These are phyloP conservation scores for Corynascus novoguineensis DNA, from an alignment of 495 filamentous ascomycete genomes.

Conservation along the genomic window DNA sequence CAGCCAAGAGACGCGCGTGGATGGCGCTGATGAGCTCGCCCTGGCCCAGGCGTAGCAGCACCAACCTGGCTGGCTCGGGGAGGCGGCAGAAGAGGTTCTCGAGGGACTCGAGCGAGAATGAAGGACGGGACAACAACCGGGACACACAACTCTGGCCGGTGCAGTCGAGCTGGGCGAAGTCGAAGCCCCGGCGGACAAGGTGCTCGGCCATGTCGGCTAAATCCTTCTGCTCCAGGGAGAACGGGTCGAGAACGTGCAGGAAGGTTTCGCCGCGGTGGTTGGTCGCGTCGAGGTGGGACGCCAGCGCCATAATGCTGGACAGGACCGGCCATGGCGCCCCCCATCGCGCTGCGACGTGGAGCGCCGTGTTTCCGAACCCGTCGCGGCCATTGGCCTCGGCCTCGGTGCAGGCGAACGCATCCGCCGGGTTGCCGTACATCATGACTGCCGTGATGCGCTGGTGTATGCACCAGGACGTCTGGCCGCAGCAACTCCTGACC, in stretches of 20 bases:
- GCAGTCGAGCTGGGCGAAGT: conserved; percentile 7
- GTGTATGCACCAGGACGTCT: conserved; percentile 15
- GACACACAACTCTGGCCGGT: conserved; percentile 1
- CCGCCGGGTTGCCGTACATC: conserved; percentile 4
- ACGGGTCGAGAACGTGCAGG: conserved; percentile 16
- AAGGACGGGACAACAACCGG: not conserved
- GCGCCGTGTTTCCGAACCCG: conserved; percentile 14
- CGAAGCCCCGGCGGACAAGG: conserved; percentile 6
- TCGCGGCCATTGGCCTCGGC: conserved; percentile 13
- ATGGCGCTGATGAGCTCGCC: conserved; percentile 1
- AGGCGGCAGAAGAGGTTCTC: conserved; percentile 7
- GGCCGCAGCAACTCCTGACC: conserved; percentile 14
- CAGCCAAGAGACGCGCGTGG: not conserved
- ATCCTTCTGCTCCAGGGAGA: not conserved
- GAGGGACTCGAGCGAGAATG: conserved; percentile 7
- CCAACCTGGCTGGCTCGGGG: not conserved
- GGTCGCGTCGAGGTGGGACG: not conserved
- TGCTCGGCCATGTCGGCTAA: conserved; percentile 4
- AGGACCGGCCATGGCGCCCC: conserved; percentile 13
- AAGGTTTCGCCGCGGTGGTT: conserved; percentile 17
- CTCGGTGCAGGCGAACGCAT: conserved; percentile 10
- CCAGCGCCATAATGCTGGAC: conserved; percentile 4
- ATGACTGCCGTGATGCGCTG: conserved; percentile 15
- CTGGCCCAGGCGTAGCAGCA: not conserved
- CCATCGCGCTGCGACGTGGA: conserved; percentile 19